Conservation (phyloP, 768 basidiomycete species). For the Hydnum rufescens region DNA sequence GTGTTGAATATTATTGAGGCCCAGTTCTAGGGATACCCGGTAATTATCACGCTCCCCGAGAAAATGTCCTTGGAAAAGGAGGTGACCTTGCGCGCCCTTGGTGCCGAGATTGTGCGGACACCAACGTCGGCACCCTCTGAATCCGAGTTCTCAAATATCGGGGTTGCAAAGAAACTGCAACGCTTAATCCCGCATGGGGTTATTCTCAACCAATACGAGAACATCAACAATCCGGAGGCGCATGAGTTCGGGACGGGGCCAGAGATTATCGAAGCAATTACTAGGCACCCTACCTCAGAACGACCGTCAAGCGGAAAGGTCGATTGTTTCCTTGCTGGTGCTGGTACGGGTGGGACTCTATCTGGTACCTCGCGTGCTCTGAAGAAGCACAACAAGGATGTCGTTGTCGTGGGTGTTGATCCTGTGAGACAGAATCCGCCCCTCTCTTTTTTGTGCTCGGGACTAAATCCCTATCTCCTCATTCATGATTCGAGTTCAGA, state of each 20-base stretch:
- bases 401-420: conserved; percentile 71
- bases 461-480: background rate
- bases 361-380: conserved; percentile 70
- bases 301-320: conserved; percentile 53
- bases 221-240: conserved; percentile 63
- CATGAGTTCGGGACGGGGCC: conserved; percentile 82
- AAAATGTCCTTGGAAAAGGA: conserved; percentile 98
- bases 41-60: conserved; percentile 77
- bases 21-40: conserved; percentile 52
- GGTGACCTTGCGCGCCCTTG: conserved; percentile 72
- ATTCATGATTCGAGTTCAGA: conserved; percentile 22
- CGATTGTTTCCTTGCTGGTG: conserved; percentile 64
- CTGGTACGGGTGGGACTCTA: conserved; percentile 90
- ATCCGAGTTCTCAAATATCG: conserved; percentile 81
- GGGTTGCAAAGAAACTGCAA: conserved; percentile 61
- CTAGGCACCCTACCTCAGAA: conserved; percentile 34
- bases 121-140: conserved; percentile 81
- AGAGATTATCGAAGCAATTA: conserved; percentile 72
- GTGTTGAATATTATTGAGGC: conserved; percentile 4
- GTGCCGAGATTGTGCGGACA: conserved; percentile 87
- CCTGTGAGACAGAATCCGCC: conserved; percentile 36
- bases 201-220: conserved; percentile 73
- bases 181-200: conserved; percentile 64
- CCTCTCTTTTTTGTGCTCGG: background rate
- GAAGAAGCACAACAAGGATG: conserved; percentile 61